These are phyloP conservation scores for Podila horticola DNA, from an alignment of 192 early-diverging fungal species.

Conservation along the genomic window DNA sequence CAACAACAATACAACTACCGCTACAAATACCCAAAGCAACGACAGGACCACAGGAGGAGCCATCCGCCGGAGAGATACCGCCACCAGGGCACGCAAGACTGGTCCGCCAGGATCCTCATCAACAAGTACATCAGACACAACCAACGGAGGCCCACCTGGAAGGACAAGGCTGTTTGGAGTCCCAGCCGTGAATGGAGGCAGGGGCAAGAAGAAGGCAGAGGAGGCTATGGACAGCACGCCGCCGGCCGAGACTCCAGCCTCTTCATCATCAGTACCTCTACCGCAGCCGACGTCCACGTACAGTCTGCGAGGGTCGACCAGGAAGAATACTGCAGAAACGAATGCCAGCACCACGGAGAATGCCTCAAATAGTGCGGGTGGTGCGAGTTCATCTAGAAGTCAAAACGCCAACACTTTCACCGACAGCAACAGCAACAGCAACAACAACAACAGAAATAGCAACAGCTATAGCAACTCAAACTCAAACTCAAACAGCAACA, in stretches of 20 bases:
- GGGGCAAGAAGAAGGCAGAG: conserved; percentile 9
- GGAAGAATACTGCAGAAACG: background rate
- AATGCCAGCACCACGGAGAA: background rate
- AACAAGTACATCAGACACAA: background rate
- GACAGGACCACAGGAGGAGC: background rate
- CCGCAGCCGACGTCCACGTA: background rate
- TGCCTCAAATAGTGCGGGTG: background rate
- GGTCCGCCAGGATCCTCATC: conserved; percentile 9
- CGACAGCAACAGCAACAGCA: background rate
- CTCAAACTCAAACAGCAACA: background rate
- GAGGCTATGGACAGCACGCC: background rate
- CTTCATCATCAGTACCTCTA: conserved; percentile 13
- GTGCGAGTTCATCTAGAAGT: background rate
- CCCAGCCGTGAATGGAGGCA: conserved; percentile 8
- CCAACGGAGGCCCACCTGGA: conserved; percentile 4
- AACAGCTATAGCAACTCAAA: background rate
- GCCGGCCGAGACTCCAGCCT: background rate
- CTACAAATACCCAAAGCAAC: background rate
- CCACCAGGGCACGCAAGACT: conserved; percentile 8
- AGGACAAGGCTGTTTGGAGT: conserved; percentile 5
- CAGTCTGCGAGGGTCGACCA: background rate
- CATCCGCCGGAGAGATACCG: conserved; percentile 2
- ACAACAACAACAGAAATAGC: conserved; percentile 4
- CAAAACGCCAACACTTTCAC: conserved; percentile 13
- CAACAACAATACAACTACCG: background rate